Evolutionary conservation across 208 protist species (phyloP), one percentile per base, ranked within the genome.

Genomic region (Trypanosoma conorhini): DNA sequence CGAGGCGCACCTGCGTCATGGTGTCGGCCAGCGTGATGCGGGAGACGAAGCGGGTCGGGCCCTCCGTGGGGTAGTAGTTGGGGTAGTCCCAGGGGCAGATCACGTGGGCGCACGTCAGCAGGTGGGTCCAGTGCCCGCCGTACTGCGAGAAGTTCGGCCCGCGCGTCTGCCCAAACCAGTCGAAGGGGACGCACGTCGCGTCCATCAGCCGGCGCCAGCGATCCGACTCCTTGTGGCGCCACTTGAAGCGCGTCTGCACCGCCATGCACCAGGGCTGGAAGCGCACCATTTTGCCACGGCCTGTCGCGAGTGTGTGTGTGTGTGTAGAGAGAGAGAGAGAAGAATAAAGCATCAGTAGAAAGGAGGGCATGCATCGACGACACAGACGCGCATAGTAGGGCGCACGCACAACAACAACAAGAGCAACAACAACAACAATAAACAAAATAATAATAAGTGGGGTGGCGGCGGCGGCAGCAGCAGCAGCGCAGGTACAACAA

Each of bases 151-250:
- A 86, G 51, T 62, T 89, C n/a, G 81, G 85, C 21, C 91, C 91
- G 22, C 81, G 70, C 28, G 91, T 94, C 69, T 93, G 88, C 10
- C 83, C 81, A 10, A 94, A 67, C 91, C 91, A 96, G 68, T 96
- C 91, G 4, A 94, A 76, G 4, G 76, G 79, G 54, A 96, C 91
- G 78, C 91, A 96, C 50, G 91, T 86, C 54, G 87, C 91, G 57
- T 96, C 91, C 91, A 96, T 96, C 67, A 96, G 74, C 19, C 91
- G 85, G 3, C 91, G 88, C 89, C 91, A 96, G 17, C 88, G 86
- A 62, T 96, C 91, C 59, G 87, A 94, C 69, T 96, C 88, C 76
- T 96, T 96, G 83, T 96, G 91, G 8, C 91, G 87, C 89, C 91
- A 96, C 54, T 92, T 91, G 63, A 96, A 96, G 44, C 91, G 88